Percentiles rank a stretch among this genome's conserved stretches.
phyloP scores from a whole-genome alignment of 805 yeast genomes.

The Yamadazyma paraphyllophila region DNA sequence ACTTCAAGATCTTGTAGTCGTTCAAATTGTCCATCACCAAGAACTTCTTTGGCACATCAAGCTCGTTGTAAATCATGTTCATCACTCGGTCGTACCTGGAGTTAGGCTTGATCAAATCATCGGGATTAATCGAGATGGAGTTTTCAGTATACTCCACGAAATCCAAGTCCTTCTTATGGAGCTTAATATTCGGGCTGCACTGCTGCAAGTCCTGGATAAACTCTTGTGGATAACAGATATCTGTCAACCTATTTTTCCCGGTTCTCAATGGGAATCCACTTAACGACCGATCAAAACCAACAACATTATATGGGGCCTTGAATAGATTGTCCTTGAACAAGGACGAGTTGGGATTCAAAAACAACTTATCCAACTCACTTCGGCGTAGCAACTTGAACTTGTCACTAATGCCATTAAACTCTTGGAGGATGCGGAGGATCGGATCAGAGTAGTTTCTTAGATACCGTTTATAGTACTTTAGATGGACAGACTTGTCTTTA shows the following conservation, averaged over 20 bases:
- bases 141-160: constrained; percentile 22
- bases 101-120: constrained; percentile 9
- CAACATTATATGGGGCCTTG: constrained; percentile 36
- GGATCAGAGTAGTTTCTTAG: constrained; percentile 33
- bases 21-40: constrained; percentile 27
- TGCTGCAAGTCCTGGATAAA: constrained; percentile 33
- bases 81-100: constrained; percentile 8
- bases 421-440: constrained; percentile 26
- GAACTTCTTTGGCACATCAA: constrained; percentile 25
- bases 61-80: constrained; percentile 19
- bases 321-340: constrained; percentile 27
- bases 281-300: constrained; percentile 40
- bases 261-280: constrained; percentile 36
- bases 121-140: constrained; percentile 14
- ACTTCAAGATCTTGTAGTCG: constrained; percentile 24
- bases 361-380: constrained; percentile 27
- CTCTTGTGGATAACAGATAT: constrained; percentile 33
- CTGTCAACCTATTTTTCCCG: constrained; percentile 20
- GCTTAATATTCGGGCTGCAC: constrained; percentile 11
- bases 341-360: constrained; percentile 29
- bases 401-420: constrained; percentile 34
- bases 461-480: constrained; percentile 34
- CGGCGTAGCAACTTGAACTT: constrained; percentile 38
- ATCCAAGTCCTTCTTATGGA: constrained; percentile 36
- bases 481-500: constrained; percentile 35